Evolutionary conservation across 2,329 filamentous ascomycete species (phyloP), one percentile per base, ranked within the genome.

Genomic region (Fusarium decemcellulare): DNA sequence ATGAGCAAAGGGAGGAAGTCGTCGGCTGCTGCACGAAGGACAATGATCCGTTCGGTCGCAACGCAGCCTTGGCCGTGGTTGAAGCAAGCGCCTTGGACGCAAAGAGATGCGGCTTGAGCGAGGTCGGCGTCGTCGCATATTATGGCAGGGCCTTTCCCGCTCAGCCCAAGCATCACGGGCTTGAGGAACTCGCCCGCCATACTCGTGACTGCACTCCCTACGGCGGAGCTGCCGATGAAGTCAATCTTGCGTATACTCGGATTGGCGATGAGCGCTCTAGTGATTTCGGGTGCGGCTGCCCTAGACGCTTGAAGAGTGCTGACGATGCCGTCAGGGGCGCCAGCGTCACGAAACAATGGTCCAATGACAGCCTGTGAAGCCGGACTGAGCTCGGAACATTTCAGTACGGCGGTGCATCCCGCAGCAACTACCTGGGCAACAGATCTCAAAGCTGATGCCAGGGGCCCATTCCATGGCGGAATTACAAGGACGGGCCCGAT

Each of bases 71-170:
- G 23, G 23, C 23, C 23, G 23, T 23, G 23, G 23, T 23, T 23
- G 23, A 23, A 23, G 23, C 23, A 56, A 10, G 65, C 57, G 2
- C 65, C 65, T 1, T 46, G 10, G 88, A 43, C 29, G 12, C 88
- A 72, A 90, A 92, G 72, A n/a, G 83, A 77, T 0, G 92, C 93
- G 0, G 93, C 93, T 32, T 87, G 84, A 30, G 91, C 85, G 39
- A 97, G 75, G 73, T 96, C 87, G n/a, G 93, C 93, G 76, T 97
- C 93, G 42, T 92, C 89, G 75, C 92, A 88, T 1, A 97, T 89
- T 61, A 97, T 91, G 3, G 92, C 90, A 1, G 89, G 89, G 0
- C 91, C 91, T 78, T 97, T 97, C 39, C 94, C 93, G 4, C 94
- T 93, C 0, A 97, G 85, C 78, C 97, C 94, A 75, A 96, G 86